Evolutionary conservation across 805 yeast genomes (phyloP).

Genomic region (Schwanniomyces pseudopolymorphus): DNA sequence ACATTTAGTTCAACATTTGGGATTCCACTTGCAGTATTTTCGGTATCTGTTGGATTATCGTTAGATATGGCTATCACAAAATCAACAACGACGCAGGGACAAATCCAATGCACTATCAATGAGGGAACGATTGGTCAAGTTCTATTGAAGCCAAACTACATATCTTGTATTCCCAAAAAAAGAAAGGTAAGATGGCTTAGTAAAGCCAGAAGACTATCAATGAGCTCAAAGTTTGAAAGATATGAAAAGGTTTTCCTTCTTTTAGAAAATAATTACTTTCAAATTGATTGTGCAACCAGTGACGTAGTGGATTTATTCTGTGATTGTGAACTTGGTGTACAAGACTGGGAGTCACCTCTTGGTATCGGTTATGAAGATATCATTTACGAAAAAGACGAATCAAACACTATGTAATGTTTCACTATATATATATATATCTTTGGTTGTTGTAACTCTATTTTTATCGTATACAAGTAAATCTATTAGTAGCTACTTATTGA

Average conservation of each 20-base stretch:
- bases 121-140: constrained; percentile 19
- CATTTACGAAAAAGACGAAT: not conserved
- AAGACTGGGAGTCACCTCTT: constrained; percentile 20
- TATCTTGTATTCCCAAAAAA: constrained; percentile 9
- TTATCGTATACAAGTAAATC: not conserved
- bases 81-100: constrained; percentile 7
- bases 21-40: not conserved
- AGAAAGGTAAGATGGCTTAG: constrained; percentile 12
- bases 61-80: constrained; percentile 1
- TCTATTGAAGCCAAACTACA: constrained; percentile 16
- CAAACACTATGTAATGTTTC: not conserved
- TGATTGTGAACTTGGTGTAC: constrained; percentile 14
- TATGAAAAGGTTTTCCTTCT: constrained; percentile 9
- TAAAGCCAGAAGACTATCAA: constrained; percentile 7
- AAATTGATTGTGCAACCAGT: constrained; percentile 21
- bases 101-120: constrained; percentile 13
- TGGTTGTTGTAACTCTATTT: not conserved
- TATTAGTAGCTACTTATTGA: not conserved
- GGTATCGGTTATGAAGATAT: constrained; percentile 12
- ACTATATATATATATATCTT: not conserved
- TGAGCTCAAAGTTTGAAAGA: constrained; percentile 9
- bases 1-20: constrained; percentile 2
- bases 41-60: constrained; percentile 1
- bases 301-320: constrained; percentile 22
- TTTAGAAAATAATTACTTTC: constrained; percentile 8